Conservation (phyloP, 257 asterid genomes). For the Solanum corneliomulleri region DNA sequence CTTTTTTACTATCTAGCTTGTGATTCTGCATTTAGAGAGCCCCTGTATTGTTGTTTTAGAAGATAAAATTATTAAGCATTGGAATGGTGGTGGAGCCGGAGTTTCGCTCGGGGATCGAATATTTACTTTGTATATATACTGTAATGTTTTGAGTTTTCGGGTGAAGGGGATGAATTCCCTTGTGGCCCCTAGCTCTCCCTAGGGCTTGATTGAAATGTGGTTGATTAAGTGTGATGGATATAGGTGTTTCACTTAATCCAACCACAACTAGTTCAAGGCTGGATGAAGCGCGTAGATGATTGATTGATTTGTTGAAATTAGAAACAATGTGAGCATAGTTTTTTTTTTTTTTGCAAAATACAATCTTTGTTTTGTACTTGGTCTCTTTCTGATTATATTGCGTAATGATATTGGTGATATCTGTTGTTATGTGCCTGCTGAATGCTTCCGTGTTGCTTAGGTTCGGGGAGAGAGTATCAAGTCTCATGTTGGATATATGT, state of each 20-base stretch:
- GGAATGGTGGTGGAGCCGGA: not conserved
- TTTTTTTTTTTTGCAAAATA: not conserved
- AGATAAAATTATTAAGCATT: not conserved
- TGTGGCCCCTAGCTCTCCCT: not conserved
- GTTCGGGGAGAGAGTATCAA: not conserved
- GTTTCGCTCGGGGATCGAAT: not conserved
- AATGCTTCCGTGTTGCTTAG: not conserved
- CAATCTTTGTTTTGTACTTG: not conserved
- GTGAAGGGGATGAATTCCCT: not conserved
- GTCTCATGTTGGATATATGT: not conserved
- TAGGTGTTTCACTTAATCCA: not conserved
- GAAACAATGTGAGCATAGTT: not conserved
- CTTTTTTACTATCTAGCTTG: not conserved
- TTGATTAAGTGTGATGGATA: not conserved
- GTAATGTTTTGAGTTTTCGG: not conserved
- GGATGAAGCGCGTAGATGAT: not conserved
- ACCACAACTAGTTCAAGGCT: not conserved
- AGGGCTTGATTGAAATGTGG: not conserved
- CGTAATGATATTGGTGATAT: not conserved
- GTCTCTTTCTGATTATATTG: not conserved
- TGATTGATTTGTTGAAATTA: not conserved
- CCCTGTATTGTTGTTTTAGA: not conserved
- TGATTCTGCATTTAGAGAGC: not conserved
- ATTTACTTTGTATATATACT: not conserved
- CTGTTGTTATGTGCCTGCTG: not conserved